Evolutionary conservation across 306 rosid genomes (phyloP), one percentile per base, ranked within the genome.

Genomic region (Prunus fruticosa): DNA sequence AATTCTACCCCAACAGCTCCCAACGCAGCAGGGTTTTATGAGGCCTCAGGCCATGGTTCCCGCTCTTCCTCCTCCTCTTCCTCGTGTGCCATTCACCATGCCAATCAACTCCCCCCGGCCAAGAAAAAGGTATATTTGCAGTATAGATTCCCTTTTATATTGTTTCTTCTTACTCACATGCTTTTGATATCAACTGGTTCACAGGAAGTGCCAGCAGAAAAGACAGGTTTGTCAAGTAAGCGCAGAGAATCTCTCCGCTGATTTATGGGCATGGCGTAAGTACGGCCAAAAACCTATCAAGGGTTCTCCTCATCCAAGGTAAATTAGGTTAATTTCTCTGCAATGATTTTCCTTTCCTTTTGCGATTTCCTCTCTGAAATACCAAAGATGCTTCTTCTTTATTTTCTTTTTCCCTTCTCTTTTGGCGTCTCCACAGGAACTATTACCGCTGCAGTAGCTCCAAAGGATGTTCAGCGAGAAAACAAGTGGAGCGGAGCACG

Each of bases 261-360:
- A 93, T 84, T 49, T 83, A 50, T 91, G 98, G 98, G 91, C 96
- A 15, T 93, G 98, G 97, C 82, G 97, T 25, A 91, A 91, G 66
- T 91, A 91, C 73, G 97, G 95, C 30, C 93, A 86, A 69, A 91
- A 91, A 80, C 91, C 91, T 51, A 89, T 92, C 73, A 92, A 92
- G 62, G 97, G 97, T 10, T 88, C 97, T 75, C 91, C 97, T 30
- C 79, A 88, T 76, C 95, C 97, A 52, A 89, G 98, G 98, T 90
- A n/a, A 9, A 67, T 38, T 54, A 54, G 12, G 10, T 12, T 16
- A 13, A 0, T n/a, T 49, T 67, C 6, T 65, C 32, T 15, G 22
- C 53, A 20, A 53, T 65, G 8, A 34, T 70, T 23, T 16, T 32
- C 1, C 2, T 47, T 47, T 72, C 69, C 53, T 64, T 74, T 14